A percentile compares a stretch with the other conserved stretches of the same genome.
These are phyloP conservation scores for Balamuthia mandrillaris DNA, from an alignment of 208 protist species.

Conservation along the genomic window DNA sequence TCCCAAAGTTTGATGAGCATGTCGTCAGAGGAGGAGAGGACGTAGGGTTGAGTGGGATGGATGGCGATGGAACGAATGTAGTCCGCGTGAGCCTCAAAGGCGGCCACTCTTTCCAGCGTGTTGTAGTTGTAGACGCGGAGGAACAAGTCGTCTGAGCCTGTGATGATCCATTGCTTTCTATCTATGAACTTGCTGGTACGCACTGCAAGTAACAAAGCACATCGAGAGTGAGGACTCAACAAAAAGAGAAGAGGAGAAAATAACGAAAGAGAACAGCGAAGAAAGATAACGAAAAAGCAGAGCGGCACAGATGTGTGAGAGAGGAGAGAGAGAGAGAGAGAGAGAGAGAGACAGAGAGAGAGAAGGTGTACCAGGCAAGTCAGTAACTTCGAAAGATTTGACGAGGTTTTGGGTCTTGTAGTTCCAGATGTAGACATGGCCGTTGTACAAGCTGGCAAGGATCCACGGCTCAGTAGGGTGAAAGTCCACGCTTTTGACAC, in stretches of 20 bases:
- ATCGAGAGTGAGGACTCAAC: neutral
- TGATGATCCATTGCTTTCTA: slow-evolving; percentile 92
- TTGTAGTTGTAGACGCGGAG: slow-evolving; percentile 98
- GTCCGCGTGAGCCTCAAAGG: slow-evolving; percentile 93
- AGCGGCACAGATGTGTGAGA: neutral
- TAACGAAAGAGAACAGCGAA: neutral
- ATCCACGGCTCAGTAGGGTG: slow-evolving; percentile 97
- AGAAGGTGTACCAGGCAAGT: slow-evolving; percentile 71
- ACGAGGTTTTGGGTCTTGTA: slow-evolving; percentile 90
- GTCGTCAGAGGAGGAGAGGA: slow-evolving; percentile 95
- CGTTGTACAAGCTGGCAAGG: slow-evolving; percentile 87
- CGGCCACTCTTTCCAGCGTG: slow-evolving; percentile 94
- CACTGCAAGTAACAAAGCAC: too few species aligned
- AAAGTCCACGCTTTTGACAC: slow-evolving; percentile 98
- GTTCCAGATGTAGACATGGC: slow-evolving; percentile 94
- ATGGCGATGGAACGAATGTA: slow-evolving; percentile 94
- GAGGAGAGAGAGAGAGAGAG: neutral
- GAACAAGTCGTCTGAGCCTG: slow-evolving; percentile 89
- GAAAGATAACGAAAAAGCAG: neutral
- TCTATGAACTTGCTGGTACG: slow-evolving; percentile 93
- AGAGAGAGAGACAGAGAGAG: neutral
- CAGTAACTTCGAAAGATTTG: slow-evolving; percentile 94
- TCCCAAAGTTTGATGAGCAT: slow-evolving; percentile 97
- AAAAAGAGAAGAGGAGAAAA: neutral
- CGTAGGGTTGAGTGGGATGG: slow-evolving; percentile 91